Percentiles rank a stretch among this genome's conserved stretches.
phyloP scores from a whole-genome alignment of 495 filamentous ascomycete species.

The Gamarada debralockiae region DNA sequence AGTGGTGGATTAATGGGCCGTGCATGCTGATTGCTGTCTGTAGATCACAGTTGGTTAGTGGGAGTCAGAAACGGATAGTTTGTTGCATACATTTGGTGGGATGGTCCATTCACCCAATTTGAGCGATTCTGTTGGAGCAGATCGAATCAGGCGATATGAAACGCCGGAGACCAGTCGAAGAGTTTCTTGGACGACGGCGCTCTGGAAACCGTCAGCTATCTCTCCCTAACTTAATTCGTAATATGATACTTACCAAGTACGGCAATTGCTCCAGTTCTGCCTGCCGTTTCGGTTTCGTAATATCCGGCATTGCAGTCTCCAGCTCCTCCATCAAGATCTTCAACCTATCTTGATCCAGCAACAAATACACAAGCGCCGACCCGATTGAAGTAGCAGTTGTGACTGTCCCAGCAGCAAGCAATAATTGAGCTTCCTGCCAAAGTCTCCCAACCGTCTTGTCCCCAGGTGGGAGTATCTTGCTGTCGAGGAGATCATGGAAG shows the following conservation, averaged over 20 bases:
- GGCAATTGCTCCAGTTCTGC: constrained; percentile 31
- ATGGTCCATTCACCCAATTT: constrained; percentile 10
- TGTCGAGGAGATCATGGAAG: constrained; percentile 6
- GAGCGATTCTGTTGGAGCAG: constrained; percentile 22
- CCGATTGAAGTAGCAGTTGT: constrained; percentile 23
- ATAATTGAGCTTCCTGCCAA: constrained; percentile 25
- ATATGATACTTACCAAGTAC: constrained; percentile 2
- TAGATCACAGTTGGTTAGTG: constrained; percentile 41
- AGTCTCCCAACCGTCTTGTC: constrained; percentile 29
- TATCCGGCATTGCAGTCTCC: constrained; percentile 8
- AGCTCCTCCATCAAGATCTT: constrained; percentile 27
- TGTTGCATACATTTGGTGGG: constrained; percentile 36
- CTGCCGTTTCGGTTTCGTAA: constrained; percentile 7
- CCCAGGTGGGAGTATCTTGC: background rate
- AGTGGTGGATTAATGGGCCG: constrained; percentile 38
- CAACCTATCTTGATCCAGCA: constrained; percentile 21
- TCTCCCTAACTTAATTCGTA: background rate
- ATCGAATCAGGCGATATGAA: constrained; percentile 25
- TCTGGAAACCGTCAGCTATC: background rate
- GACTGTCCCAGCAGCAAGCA: constrained; percentile 28
- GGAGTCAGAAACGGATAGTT: constrained; percentile 39
- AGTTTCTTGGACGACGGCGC: constrained; percentile 27
- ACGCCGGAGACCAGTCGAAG: constrained; percentile 39
- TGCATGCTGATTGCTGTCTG: constrained; percentile 44
- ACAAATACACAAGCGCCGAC: constrained; percentile 28